Conservation (phyloP, 169 alveolate genomes). For the Theileria orientalis region DNA sequence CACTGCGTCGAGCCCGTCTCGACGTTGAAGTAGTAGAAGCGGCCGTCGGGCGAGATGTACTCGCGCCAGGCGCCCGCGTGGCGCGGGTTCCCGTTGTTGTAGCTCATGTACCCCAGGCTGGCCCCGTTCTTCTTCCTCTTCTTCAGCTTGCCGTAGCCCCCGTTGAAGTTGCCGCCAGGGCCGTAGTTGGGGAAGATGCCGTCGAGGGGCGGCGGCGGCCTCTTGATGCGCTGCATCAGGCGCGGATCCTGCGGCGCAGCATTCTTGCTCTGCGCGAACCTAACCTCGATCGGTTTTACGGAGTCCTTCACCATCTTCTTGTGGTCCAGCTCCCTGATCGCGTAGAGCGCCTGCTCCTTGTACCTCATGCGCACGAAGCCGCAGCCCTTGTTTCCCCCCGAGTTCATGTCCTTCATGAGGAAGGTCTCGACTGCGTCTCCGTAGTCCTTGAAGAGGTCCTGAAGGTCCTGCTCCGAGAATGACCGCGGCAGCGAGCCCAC, state of each 20-base stretch:
- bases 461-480: conserved; percentile 79
- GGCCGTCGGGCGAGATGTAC: conserved; percentile 83
- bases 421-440: conserved; percentile 85
- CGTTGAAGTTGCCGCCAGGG: not conserved
- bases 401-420: conserved; percentile 79
- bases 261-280: conserved; percentile 84
- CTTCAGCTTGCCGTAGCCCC: not conserved
- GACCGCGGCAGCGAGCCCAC: conserved; percentile 86
- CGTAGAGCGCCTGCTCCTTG: conserved; percentile 88
- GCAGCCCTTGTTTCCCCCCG: conserved; percentile 86
- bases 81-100: conserved; percentile 76
- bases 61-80: conserved; percentile 84
- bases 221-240: conserved; percentile 21
- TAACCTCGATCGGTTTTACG: conserved; percentile 84
- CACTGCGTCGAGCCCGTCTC: conserved; percentile 85
- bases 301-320: conserved; percentile 80
- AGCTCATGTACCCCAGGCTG: conserved; percentile 15
- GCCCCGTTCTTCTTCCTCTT: conserved; percentile 1
- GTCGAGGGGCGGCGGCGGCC: conserved; percentile 12
- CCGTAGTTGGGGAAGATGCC: not conserved
- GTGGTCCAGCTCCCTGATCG: conserved; percentile 79
- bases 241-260: conserved; percentile 2
- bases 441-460: conserved; percentile 77
- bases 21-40: conserved; percentile 82
- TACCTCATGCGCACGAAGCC: conserved; percentile 84